Conservation (phyloP, 208 protist genomes). For the Acanthamoeba divionensis region DNA sequence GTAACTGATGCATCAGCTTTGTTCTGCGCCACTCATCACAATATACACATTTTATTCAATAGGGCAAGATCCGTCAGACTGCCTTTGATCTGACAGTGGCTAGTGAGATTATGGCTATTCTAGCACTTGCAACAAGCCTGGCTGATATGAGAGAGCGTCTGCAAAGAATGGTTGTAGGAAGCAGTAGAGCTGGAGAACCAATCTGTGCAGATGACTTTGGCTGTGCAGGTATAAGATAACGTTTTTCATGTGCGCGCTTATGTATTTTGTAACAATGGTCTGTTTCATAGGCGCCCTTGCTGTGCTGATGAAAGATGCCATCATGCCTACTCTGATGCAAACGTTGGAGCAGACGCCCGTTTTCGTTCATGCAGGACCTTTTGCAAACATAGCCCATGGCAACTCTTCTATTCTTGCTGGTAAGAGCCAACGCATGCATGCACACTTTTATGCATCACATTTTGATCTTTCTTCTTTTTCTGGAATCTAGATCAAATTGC, state of each 20-base stretch:
- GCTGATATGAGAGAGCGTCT: slow-evolving; percentile 91
- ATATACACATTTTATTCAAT: background rate
- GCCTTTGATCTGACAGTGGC: slow-evolving; percentile 96
- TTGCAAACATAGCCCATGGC: slow-evolving; percentile 98
- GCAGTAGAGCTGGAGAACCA: slow-evolving; percentile 64
- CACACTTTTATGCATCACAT: slow-evolving; percentile 9
- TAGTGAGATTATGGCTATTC: slow-evolving; percentile 96
- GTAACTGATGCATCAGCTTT: background rate
- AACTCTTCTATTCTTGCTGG: slow-evolving; percentile 96
- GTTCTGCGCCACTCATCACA: background rate
- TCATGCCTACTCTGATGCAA: slow-evolving; percentile 96
- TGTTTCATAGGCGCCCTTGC: slow-evolving; percentile 85
- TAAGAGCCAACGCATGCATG: background rate
- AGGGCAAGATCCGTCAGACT: slow-evolving; percentile 73
- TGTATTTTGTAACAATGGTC: background rate
- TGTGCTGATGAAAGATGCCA: slow-evolving; percentile 94
- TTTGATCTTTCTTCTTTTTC: background rate
- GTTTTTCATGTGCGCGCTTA: background rate
- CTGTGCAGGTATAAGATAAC: slow-evolving; percentile 57
- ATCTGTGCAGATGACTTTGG: slow-evolving; percentile 76
- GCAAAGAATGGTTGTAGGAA: slow-evolving; percentile 73
- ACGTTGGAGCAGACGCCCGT: slow-evolving; percentile 93
- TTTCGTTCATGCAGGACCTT: slow-evolving; percentile 96
- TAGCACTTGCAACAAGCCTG: slow-evolving; percentile 91
- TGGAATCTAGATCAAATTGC: slow-evolving; percentile 73